These are phyloP conservation scores for Seminavis robusta DNA, from an alignment of 108 stramenopile genomes.

Conservation along the genomic window DNA sequence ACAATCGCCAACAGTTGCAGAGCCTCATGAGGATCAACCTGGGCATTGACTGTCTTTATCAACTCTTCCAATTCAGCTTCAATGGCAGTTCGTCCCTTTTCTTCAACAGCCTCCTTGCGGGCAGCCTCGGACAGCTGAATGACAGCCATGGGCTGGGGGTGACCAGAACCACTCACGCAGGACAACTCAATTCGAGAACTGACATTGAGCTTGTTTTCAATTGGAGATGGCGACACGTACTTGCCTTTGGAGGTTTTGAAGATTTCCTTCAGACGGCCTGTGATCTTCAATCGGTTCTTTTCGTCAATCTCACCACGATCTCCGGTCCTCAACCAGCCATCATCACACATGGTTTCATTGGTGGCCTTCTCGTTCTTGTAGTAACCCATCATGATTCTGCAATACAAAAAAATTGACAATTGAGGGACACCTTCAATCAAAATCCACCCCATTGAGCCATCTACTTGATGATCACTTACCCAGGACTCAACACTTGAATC, in stretches of 20 bases:
- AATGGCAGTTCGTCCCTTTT: conserved; percentile 38
- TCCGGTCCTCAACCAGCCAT: conserved; percentile 86
- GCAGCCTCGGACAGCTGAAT: conserved; percentile 55
- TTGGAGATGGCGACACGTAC: conserved; percentile 78
- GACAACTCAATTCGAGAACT: conserved; percentile 58
- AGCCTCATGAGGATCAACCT: conserved; percentile 60
- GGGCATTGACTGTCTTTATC: conserved; percentile 38
- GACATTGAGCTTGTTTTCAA: conserved; percentile 61
- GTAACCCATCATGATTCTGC: conserved; percentile 79
- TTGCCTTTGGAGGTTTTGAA: conserved; percentile 84
- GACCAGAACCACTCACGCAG: conserved; percentile 62
- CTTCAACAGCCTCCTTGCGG: conserved; percentile 50
- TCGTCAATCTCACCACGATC: conserved; percentile 81
- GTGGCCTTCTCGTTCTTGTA: conserved; percentile 82
- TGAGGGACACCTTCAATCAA: too few species aligned
- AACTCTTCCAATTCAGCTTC: conserved; percentile 50
- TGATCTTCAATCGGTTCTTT: conserved; percentile 78
- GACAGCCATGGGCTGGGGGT: conserved; percentile 61
- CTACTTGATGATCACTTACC: too few species aligned
- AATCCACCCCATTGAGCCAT: too few species aligned
- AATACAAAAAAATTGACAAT: too few species aligned
- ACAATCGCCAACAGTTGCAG: conserved; percentile 63
- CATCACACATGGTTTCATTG: conserved; percentile 75
- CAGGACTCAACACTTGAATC: conserved; percentile 76
- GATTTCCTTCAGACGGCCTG: conserved; percentile 83